A percentile compares a stretch with the other conserved stretches of the same genome.
Evolutionary conservation across 345 rosid genomes (phyloP).

Genomic region (Odontarrhena argentea): DNA sequence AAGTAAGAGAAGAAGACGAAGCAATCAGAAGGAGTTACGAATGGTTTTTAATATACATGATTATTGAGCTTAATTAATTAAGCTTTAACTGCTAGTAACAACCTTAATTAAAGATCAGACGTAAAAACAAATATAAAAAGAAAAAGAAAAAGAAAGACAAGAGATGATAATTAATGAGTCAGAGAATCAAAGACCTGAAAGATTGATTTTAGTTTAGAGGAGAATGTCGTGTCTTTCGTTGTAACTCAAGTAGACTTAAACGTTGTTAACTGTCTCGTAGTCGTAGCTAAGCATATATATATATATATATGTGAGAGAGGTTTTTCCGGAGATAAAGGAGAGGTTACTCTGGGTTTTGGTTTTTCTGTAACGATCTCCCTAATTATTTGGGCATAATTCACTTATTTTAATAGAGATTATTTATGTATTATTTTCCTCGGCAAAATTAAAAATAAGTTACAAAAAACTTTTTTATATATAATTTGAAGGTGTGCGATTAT

Average conservation of each 20-base stretch:
- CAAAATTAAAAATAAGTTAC: not conserved
- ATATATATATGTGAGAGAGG: slow-evolving; percentile 22
- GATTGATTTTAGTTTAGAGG: slow-evolving; percentile 28
- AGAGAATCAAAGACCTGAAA: slow-evolving; percentile 31
- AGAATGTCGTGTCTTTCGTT: slow-evolving; percentile 33
- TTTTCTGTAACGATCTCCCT: slow-evolving; percentile 35
- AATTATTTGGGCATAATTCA: slow-evolving; percentile 24
- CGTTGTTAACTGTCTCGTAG: slow-evolving; percentile 36
- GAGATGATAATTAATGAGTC: slow-evolving; percentile 12
- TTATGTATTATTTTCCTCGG: not conserved
- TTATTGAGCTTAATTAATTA: slow-evolving; percentile 15
- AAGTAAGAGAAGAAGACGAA: slow-evolving; percentile 32
- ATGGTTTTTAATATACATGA: not conserved
- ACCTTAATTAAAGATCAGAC: not conserved
- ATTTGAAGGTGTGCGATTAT: too few relatives aligned
- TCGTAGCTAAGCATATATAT: slow-evolving; percentile 17
- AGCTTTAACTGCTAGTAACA: slow-evolving; percentile 29
- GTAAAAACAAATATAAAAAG: slow-evolving; percentile 7
- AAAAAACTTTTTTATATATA: too few relatives aligned
- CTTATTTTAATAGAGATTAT: not conserved
- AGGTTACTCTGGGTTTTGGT: slow-evolving; percentile 30
- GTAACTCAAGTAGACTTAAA: slow-evolving; percentile 33
- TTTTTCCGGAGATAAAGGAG: slow-evolving; percentile 34
- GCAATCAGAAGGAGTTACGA: slow-evolving; percentile 33
- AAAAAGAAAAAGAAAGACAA: slow-evolving; percentile 26